Evolutionary conservation across 306 rosid species (phyloP).

Genomic region (Argentina anserina): DNA sequence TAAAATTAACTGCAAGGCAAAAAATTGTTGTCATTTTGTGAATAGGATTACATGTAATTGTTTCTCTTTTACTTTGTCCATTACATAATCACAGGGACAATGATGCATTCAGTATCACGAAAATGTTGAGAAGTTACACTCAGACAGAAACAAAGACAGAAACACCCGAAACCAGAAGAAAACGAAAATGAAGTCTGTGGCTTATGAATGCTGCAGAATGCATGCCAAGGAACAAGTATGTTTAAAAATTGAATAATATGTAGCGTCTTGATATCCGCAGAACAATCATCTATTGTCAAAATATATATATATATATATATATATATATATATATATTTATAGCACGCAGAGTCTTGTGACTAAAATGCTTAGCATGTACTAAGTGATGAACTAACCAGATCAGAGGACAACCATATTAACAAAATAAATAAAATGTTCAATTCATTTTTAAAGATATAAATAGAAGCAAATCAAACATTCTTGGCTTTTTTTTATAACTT

Average conservation of each 20-base stretch:
- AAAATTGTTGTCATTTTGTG: constrained; percentile 19
- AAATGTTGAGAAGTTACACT: not conserved
- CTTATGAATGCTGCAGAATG: not conserved
- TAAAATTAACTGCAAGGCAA: constrained; percentile 52
- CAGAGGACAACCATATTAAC: not conserved
- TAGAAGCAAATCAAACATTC: not conserved
- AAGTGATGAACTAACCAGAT: not conserved
- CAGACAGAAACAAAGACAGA: not conserved
- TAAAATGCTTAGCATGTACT: not conserved
- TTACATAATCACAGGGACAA: not conserved
- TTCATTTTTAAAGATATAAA: not conserved
- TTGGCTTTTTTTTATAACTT: not conserved
- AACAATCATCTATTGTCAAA: not conserved
- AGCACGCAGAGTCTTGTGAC: not conserved
- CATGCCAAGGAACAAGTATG: not conserved
- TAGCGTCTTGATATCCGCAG: not conserved
- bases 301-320: too few species aligned
- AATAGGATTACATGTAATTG: constrained; percentile 9
- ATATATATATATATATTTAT: too few species aligned
- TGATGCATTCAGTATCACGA: not conserved
- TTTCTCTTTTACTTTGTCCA: not conserved
- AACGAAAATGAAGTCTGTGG: not conserved
- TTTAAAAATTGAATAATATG: not conserved
- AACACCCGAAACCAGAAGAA: not conserved
- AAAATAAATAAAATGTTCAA: not conserved